Evolutionary conservation across 495 filamentous ascomycete species (phyloP).

Genomic region (Acidiella bohemica): DNA sequence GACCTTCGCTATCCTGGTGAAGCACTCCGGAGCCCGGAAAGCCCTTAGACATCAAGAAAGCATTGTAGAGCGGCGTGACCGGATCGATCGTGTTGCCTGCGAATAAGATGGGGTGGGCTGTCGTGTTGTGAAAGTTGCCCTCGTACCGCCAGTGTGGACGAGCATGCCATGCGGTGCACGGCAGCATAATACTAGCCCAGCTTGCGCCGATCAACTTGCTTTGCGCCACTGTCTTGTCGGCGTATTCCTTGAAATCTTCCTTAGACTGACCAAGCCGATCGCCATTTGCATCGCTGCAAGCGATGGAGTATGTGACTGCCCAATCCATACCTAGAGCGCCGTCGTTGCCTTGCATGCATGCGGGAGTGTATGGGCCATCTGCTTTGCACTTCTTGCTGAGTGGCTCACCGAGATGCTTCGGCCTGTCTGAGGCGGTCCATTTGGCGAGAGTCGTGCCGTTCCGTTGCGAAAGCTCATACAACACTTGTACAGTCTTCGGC

Average conservation of each 20-base stretch:
- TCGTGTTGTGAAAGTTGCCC: conserved; percentile 36
- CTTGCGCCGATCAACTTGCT: conserved; percentile 42
- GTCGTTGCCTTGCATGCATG: background rate
- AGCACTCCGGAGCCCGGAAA: conserved; percentile 41
- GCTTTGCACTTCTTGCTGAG: conserved; percentile 8
- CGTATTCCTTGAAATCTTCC: conserved; percentile 36
- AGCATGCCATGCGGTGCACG: conserved; percentile 44
- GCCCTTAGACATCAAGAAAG: conserved; percentile 22
- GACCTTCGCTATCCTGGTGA: conserved; percentile 39
- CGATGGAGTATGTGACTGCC: conserved; percentile 41
- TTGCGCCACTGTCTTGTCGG: conserved; percentile 33
- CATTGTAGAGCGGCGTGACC: conserved; percentile 35
- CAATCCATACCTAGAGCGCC: conserved; percentile 4
- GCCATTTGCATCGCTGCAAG: conserved; percentile 46
- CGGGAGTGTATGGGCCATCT: conserved; percentile 10
- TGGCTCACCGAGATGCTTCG: conserved; percentile 35
- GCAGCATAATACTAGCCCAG: conserved; percentile 43
- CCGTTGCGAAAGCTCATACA: conserved; percentile 41
- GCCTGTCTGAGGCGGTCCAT: background rate
- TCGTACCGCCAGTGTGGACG: conserved; percentile 46
- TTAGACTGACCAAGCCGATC: conserved; percentile 31
- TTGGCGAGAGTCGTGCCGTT: conserved; percentile 31
- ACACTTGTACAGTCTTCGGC: conserved; percentile 37
- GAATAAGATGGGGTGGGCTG: conserved; percentile 40
- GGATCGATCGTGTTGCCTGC: conserved; percentile 36